A percentile compares a stretch with the other conserved stretches of the same genome.
These are phyloP conservation scores for Nectriaceae sp. DNA, from an alignment of 2,329 filamentous ascomycete species.

Conservation along the genomic window DNA sequence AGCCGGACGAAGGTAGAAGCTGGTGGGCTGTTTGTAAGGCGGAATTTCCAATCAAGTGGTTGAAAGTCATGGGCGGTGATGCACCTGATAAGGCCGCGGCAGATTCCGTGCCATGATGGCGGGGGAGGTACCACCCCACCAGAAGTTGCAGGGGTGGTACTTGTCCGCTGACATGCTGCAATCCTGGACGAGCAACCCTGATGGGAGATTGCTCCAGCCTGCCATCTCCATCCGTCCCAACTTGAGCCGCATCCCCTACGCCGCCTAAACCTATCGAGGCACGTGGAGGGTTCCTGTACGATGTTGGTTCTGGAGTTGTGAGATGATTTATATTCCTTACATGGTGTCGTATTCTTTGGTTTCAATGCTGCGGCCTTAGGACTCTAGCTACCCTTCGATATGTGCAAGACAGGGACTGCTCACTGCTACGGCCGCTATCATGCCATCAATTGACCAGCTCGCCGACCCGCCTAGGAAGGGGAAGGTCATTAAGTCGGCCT, in stretches of 20 bases:
- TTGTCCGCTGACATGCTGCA: background rate
- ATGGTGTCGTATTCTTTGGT: background rate
- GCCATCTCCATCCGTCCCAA: background rate
- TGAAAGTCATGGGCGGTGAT: slow-evolving; percentile 7
- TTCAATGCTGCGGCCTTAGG: background rate
- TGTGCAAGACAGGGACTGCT: slow-evolving; percentile 24
- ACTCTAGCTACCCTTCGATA: slow-evolving; percentile 16
- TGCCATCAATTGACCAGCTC: slow-evolving; percentile 52
- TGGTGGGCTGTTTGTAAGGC: slow-evolving; percentile 1
- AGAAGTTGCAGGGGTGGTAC: slow-evolving; percentile 17
- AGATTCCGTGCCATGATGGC: slow-evolving; percentile 18
- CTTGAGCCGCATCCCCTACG: background rate
- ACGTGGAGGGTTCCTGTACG: slow-evolving; percentile 1
- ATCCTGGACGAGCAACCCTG: no score
- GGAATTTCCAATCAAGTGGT: slow-evolving; percentile 7
- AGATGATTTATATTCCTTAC: background rate
- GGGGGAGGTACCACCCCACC: slow-evolving; percentile 19
- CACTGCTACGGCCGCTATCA: slow-evolving; percentile 32
- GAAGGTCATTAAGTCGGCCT: slow-evolving; percentile 67
- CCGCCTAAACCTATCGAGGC: background rate
- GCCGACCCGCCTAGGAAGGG: slow-evolving; percentile 53
- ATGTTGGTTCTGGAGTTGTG: background rate
- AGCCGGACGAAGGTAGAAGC: background rate
- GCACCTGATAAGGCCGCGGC: slow-evolving; percentile 23
- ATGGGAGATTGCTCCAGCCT: background rate